These are phyloP conservation scores for Asterophora parasitica DNA, from an alignment of 768 basidiomycete genomes.

Conservation along the genomic window DNA sequence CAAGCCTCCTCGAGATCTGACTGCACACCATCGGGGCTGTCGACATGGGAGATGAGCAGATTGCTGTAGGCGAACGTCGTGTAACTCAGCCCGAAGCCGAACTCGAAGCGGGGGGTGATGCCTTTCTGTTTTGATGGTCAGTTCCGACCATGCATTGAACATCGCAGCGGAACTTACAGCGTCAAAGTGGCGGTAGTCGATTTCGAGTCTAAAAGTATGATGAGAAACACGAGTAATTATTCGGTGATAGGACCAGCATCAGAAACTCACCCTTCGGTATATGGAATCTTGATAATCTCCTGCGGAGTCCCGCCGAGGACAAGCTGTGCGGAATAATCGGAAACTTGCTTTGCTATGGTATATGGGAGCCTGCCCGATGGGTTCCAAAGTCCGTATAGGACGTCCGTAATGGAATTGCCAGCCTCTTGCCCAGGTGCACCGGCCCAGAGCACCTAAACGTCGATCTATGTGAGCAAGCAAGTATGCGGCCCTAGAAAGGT, in stretches of 20 bases:
- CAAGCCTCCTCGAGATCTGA: slow-evolving; percentile 41
- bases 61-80: slow-evolving; percentile 71
- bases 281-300: slow-evolving; percentile 48
- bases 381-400: slow-evolving; percentile 66
- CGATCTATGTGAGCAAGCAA: no score
- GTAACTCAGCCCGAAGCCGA: slow-evolving; percentile 89
- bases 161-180: slow-evolving; percentile 39
- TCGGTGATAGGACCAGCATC: background rate
- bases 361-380: slow-evolving; percentile 69
- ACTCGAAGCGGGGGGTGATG: slow-evolving; percentile 79
- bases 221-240: background rate
- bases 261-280: slow-evolving; percentile 47
- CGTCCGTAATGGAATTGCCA: slow-evolving; percentile 66
- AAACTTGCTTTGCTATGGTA: slow-evolving; percentile 58
- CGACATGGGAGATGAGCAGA: slow-evolving; percentile 43
- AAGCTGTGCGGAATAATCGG: slow-evolving; percentile 57
- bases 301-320: slow-evolving; percentile 30
- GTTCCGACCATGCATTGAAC: no score
- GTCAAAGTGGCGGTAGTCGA: slow-evolving; percentile 74
- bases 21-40: slow-evolving; percentile 32
- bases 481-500: no score
- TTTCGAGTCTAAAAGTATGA: slow-evolving; percentile 46
- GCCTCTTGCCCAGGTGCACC: slow-evolving; percentile 65
- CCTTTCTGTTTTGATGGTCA: slow-evolving; percentile 37
- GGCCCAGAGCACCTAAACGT: slow-evolving; percentile 53